These are phyloP conservation scores for Exophiala spinifera DNA, from an alignment of 2,329 filamentous ascomycete genomes.

Conservation along the genomic window DNA sequence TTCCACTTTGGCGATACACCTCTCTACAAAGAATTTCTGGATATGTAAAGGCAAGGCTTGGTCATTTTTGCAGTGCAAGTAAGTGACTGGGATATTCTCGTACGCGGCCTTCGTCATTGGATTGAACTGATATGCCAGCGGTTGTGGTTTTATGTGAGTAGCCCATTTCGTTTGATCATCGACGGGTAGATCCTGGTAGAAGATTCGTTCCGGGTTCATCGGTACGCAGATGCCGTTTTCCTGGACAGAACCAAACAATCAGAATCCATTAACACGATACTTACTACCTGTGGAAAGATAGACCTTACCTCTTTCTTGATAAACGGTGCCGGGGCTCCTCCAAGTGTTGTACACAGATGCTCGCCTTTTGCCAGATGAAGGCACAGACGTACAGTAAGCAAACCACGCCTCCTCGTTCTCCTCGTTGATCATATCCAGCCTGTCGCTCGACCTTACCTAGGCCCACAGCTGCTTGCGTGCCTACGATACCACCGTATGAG, in stretches of 20 bases:
- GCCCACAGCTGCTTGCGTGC: constrained; percentile 33
- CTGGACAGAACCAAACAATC: constrained; percentile 1
- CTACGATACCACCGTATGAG: constrained; percentile 37
- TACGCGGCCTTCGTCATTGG: constrained; percentile 10
- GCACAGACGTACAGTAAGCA: constrained; percentile 35
- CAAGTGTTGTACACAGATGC: constrained; percentile 4
- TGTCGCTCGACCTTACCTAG: constrained; percentile 29
- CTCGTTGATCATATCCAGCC: constrained; percentile 28
- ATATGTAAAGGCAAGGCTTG: constrained; percentile 35
- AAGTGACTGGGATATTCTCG: constrained; percentile 30
- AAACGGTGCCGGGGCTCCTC: constrained; percentile 11
- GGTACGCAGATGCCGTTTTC: constrained; percentile 15
- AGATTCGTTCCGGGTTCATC: constrained; percentile 24
- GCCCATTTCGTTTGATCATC: constrained; percentile 19
- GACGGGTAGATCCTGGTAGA: constrained; percentile 38
- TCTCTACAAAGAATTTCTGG: constrained; percentile 38
- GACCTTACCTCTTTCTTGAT: constrained; percentile 17
- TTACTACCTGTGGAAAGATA: no score
- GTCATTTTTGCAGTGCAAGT: constrained; percentile 41
- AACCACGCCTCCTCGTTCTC: constrained; percentile 32
- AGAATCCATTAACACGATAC: background rate
- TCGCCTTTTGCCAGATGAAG: constrained; percentile 32
- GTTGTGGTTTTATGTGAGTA: constrained; percentile 10
- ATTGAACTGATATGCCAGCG: constrained; percentile 6
- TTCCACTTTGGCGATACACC: constrained; percentile 8